Conservation (phyloP, 108 stramenopile species). For the Cyclotella baltica region DNA sequence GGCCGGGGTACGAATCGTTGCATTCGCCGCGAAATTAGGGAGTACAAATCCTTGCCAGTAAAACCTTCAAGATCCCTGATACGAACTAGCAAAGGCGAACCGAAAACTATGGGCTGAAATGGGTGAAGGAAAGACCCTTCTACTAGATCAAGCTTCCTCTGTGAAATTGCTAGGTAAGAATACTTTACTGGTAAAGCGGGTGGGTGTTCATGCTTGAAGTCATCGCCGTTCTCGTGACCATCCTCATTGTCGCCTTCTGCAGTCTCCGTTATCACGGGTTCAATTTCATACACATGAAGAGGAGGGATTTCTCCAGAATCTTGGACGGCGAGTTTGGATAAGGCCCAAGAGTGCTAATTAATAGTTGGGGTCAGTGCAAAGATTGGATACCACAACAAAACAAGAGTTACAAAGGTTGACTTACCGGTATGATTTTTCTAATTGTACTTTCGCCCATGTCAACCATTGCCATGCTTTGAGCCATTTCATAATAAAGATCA, state of each 20-base stretch:
- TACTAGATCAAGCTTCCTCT: conserved; percentile 73
- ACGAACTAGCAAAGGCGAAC: conserved; percentile 81
- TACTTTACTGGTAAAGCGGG: conserved; percentile 44
- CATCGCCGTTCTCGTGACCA: conserved; percentile 10
- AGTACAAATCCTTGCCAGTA: conserved; percentile 83
- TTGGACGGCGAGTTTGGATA: conserved; percentile 74
- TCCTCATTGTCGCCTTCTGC: conserved; percentile 3
- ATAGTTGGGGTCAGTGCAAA: not conserved
- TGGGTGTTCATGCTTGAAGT: conserved; percentile 18
- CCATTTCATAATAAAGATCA: conserved; percentile 54
- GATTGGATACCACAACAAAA: too few species aligned
- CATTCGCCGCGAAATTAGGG: conserved; percentile 71
- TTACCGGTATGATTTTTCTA: conserved; percentile 81
- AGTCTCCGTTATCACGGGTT: conserved; percentile 42
- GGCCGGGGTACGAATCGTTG: conserved; percentile 65
- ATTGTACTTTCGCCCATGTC: conserved; percentile 87
- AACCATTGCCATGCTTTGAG: conserved; percentile 82
- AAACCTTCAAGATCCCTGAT: conserved; percentile 70
- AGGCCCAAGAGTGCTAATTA: conserved; percentile 74
- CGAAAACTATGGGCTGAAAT: conserved; percentile 73
- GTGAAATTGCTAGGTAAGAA: conserved; percentile 81
- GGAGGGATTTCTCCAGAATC: conserved; percentile 83
- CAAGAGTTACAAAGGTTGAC: conserved; percentile 23
- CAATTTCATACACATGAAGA: conserved; percentile 83
- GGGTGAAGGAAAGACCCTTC: conserved; percentile 81